Percentiles rank a stretch among this genome's conserved stretches.
Evolutionary conservation across 345 rosid genomes (phyloP).

Genomic region (Boechera retrofracta): DNA sequence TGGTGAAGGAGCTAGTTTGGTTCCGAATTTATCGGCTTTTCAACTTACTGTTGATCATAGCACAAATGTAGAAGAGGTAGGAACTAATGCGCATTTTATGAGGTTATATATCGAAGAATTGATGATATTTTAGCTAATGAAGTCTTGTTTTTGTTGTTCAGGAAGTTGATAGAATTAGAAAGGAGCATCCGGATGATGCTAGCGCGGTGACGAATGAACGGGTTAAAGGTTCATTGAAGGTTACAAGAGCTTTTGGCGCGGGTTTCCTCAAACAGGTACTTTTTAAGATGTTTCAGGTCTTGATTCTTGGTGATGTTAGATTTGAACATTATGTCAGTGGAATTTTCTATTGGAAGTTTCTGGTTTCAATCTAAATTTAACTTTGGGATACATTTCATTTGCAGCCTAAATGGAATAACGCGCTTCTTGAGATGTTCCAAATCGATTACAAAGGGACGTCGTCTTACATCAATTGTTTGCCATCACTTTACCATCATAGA

Average conservation of each 20-base stretch:
- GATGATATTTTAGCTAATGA: background rate
- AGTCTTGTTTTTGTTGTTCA: slow-evolving; percentile 43
- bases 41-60: slow-evolving; percentile 94
- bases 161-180: slow-evolving; percentile 87
- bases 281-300: background rate
- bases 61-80: slow-evolving; percentile 84
- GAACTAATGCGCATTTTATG: background rate
- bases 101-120: background rate
- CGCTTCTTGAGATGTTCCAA: slow-evolving; percentile 90
- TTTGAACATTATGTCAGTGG: background rate
- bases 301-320: slow-evolving; percentile 4
- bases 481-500: slow-evolving; percentile 89
- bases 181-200: slow-evolving; percentile 84
- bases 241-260: slow-evolving; percentile 97
- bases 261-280: slow-evolving; percentile 97
- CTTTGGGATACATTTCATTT: slow-evolving; percentile 15
- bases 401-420: slow-evolving; percentile 96
- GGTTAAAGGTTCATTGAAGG: slow-evolving; percentile 93
- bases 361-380: background rate
- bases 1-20: slow-evolving; percentile 45
- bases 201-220: slow-evolving; percentile 77
- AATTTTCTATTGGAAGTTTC: background rate
- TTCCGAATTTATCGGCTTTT: slow-evolving; percentile 55
- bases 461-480: slow-evolving; percentile 79
- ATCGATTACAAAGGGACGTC: slow-evolving; percentile 83